These are phyloP conservation scores for Lepraria neglecta DNA, from an alignment of 495 filamentous ascomycete genomes.

Conservation along the genomic window DNA sequence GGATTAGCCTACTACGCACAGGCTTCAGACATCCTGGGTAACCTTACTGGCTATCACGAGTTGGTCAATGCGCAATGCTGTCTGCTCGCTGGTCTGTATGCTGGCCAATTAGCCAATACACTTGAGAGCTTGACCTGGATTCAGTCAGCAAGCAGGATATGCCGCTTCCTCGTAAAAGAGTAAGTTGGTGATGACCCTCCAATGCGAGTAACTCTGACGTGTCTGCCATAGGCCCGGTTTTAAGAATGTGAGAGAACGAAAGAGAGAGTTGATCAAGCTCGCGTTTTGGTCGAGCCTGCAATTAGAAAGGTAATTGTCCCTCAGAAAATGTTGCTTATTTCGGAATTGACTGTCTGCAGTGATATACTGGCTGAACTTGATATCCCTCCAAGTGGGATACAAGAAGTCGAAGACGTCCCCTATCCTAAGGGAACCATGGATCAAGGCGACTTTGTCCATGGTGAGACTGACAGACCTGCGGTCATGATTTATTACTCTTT, in stretches of 20 bases:
- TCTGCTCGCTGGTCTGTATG: conserved; percentile 81
- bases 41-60: conserved; percentile 67
- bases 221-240: conserved; percentile 10
- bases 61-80: conserved; percentile 78
- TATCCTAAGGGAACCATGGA: conserved; percentile 27
- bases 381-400: conserved; percentile 70
- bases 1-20: conserved; percentile 83
- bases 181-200: conserved; percentile 39
- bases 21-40: conserved; percentile 81
- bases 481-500: conserved; percentile 77
- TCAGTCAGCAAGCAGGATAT: conserved; percentile 64
- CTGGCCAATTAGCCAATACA: conserved; percentile 78
- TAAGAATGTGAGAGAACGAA: conserved; percentile 29
- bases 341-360: conserved; percentile 38
- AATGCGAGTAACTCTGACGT: background rate
- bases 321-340: background rate
- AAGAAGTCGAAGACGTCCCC: conserved; percentile 37
- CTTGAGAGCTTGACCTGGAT: conserved; percentile 91
- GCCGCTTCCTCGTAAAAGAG: conserved; percentile 73
- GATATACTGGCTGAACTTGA: conserved; percentile 89
- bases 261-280: conserved; percentile 57
- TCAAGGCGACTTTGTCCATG: conserved; percentile 21
- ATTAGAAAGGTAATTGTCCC: conserved; percentile 66
- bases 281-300: conserved; percentile 94
- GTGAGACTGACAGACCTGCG: conserved; percentile 29